Base-by-base conservation (phyloP, 129 eudicot species). In the Artemisia annua region DNA sequence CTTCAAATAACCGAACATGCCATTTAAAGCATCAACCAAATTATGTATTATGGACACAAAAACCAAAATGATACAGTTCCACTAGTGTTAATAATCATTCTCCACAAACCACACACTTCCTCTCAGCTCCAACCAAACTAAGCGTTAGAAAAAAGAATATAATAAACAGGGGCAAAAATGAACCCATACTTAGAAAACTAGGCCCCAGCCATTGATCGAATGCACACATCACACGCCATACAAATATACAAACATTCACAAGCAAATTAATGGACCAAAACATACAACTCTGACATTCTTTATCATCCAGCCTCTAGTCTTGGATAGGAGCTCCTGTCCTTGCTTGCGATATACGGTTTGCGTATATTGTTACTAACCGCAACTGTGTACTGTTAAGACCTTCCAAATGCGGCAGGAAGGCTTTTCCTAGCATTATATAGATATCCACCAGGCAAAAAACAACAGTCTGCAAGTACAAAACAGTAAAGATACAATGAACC, bases 361-460 rank as follows among this genome's bases (percentile, higher is more conserved):
- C 98, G 62, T 94, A 94, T 22, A 94, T 94, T 9, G 98, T 94
- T 43, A 94, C 98, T 79, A 94, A 86, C 61, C 98, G 81, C 64
- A 94, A 75, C 73, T 90, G 97, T 48, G 98, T 94, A 66, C 91
- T 90, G 82, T 90, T 94, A 12, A 94, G 96, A 32, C 98, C 96
- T 83, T 90, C 96, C 85, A 94, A 74, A 77, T 94, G 82, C 11
- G 97, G 98, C 73, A 94, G 79, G 57, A 90, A 94, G 24, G 85
- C 87, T 85, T 87, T 94, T 46, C 98, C 97, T 7, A 94, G 96
- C 96, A 90, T 90, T 68, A 90, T 94, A 72, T 94, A 94, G 48
- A 90, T 90, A 84, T 94, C 98, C 49, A 94, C 98, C 67, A 94
- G 87, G 78, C 98, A 94, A 76, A 94, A 94, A 49, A 94, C 98